Percentiles rank a stretch among this genome's conserved stretches.
Evolutionary conservation across 495 filamentous ascomycete species (phyloP).

Genomic region (Cairneyella variabilis): DNA sequence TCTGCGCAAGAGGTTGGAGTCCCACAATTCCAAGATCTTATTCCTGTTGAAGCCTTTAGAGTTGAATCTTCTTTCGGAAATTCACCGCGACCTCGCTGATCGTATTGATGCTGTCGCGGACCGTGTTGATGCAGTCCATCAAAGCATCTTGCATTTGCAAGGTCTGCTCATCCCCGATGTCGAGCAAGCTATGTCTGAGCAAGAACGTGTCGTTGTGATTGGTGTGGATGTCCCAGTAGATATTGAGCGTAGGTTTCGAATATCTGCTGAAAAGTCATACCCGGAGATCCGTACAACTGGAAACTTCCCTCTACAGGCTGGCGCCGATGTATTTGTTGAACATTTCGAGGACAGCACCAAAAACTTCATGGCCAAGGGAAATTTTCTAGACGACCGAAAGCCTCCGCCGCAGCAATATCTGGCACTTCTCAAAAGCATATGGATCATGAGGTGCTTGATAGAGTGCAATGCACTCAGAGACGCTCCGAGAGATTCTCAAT

Average conservation of each 20-base stretch:
- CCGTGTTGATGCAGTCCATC: constrained; percentile 21
- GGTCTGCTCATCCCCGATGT: constrained; percentile 20
- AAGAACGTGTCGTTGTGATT: constrained; percentile 6
- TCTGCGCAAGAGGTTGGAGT: constrained; percentile 15
- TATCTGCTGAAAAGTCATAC: constrained; percentile 7
- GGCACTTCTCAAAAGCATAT: constrained; percentile 25
- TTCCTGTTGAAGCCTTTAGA: constrained; percentile 26
- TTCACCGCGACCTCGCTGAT: constrained; percentile 22
- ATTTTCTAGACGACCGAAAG: constrained; percentile 16
- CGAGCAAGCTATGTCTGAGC: constrained; percentile 13
- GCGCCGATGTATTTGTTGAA: constrained; percentile 20
- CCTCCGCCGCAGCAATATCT: constrained; percentile 23
- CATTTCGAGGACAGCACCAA: constrained; percentile 21
- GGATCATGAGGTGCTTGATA: constrained; percentile 19
- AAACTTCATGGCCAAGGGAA: constrained; percentile 14
- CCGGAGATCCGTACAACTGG: constrained; percentile 1
- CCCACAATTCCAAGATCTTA: constrained; percentile 25
- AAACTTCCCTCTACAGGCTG: constrained; percentile 21
- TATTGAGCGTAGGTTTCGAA: constrained; percentile 12
- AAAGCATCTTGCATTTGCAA: constrained; percentile 10
- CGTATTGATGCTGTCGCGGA: constrained; percentile 15
- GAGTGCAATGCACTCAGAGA: background rate
- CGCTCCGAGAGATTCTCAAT: constrained; percentile 14
- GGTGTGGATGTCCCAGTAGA: constrained; percentile 7
- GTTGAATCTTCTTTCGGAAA: constrained; percentile 15